These are phyloP conservation scores for Suhomyces xylopsoci DNA, from an alignment of 805 yeast species.

Conservation along the genomic window DNA sequence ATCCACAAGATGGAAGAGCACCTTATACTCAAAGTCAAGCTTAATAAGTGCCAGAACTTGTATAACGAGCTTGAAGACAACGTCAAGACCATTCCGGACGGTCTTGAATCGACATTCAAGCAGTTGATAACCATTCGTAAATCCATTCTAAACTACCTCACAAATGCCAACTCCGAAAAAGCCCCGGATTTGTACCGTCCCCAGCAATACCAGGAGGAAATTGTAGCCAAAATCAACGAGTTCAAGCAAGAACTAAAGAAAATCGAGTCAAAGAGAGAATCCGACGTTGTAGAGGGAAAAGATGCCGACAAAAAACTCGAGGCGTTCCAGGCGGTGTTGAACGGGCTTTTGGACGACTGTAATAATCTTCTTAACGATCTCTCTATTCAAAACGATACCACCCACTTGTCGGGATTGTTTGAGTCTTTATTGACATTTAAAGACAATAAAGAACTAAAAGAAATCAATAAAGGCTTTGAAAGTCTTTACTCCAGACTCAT, in stretches of 20 bases:
- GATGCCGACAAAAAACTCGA: conserved; percentile 18
- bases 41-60: conserved; percentile 58
- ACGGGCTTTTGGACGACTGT: conserved; percentile 82
- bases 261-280: conserved; percentile 44
- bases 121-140: conserved; percentile 63
- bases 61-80: conserved; percentile 53
- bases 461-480: conserved; percentile 29
- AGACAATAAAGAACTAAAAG: conserved; percentile 36
- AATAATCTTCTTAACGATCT: conserved; percentile 71
- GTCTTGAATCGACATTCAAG: conserved; percentile 47
- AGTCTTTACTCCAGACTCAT: conserved; percentile 61
- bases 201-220: conserved; percentile 1
- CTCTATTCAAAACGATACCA: conserved; percentile 38
- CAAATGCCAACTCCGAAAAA: conserved; percentile 9
- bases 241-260: conserved; percentile 24
- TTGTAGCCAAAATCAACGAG: conserved; percentile 14
- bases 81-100: conserved; percentile 42
- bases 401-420: conserved; percentile 20
- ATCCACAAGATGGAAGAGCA: conserved; percentile 54
- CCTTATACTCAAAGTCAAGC: conserved; percentile 60
- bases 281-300: conserved; percentile 38
- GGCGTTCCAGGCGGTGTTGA: conserved; percentile 48
- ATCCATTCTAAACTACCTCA: conserved; percentile 44
- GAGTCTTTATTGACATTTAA: conserved; percentile 24
- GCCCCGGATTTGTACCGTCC: neutral